Conservation (phyloP, 2,329 filamentous ascomycete genomes). For the Paracorniculantispora psalliotae region DNA sequence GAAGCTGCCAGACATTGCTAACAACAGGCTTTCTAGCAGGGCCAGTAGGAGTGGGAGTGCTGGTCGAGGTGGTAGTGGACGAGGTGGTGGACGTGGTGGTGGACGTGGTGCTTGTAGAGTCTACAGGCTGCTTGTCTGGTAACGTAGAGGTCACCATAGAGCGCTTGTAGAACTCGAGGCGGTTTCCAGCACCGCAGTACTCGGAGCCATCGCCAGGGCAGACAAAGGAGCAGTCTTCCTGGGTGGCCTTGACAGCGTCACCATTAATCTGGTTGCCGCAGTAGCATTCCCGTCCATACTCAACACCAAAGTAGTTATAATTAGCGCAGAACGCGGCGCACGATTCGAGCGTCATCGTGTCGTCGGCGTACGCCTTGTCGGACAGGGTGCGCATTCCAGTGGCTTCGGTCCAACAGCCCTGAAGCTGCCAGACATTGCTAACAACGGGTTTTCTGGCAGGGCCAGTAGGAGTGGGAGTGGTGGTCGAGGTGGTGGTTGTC, state of each 20-base stretch:
- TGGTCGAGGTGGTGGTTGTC: constrained; percentile 12
- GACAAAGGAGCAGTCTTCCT: constrained; percentile 29
- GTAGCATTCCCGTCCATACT: constrained; percentile 35
- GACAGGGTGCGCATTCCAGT: constrained; percentile 27
- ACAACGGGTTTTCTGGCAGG: constrained; percentile 23
- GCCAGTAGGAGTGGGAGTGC: constrained; percentile 19
- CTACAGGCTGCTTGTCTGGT: neutral
- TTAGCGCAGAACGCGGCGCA: constrained; percentile 28
- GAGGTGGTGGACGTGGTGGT: neutral
- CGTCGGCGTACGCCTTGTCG: constrained; percentile 24
- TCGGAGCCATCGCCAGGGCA: constrained; percentile 29
- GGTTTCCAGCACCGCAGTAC: constrained; percentile 31
- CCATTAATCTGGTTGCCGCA: constrained; percentile 35
- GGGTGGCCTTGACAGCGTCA: constrained; percentile 25
- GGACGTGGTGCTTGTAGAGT: neutral
- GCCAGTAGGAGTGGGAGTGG: constrained; percentile 19
- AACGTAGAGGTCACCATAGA: neutral
- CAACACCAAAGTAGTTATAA: constrained; percentile 28
- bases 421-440: constrained; percentile 25
- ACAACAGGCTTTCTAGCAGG: constrained; percentile 23
- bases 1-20: constrained; percentile 25
- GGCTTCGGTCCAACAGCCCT: constrained; percentile 35
- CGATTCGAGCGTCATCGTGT: constrained; percentile 32
- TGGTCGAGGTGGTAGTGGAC: constrained; percentile 14
- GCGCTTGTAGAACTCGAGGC: constrained; percentile 30